A percentile compares a stretch with the other conserved stretches of the same genome.
These are phyloP conservation scores for Flammula alnicola DNA, from an alignment of 1,284 basidiomycete species.

Conservation along the genomic window DNA sequence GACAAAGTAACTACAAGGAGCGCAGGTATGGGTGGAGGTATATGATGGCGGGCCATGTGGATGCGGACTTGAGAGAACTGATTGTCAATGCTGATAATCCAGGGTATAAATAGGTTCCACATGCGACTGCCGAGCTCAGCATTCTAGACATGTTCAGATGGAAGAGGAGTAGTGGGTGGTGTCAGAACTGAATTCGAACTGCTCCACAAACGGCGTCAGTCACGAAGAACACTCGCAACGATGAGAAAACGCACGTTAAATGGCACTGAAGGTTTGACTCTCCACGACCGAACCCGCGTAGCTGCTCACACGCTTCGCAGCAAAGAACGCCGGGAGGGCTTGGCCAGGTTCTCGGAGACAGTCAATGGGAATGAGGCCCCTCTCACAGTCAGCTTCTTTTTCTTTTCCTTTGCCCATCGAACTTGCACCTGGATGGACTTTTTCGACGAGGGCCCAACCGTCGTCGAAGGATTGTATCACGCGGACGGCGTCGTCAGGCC, in stretches of 20 bases:
- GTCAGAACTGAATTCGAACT: too few relatives aligned
- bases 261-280: too few relatives aligned
- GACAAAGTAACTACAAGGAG: too few relatives aligned
- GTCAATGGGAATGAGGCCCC: slow-evolving; percentile 60
- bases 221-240: not conserved
- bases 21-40: too few relatives aligned
- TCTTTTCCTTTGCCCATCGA: slow-evolving; percentile 26
- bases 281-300: slow-evolving; percentile 25
- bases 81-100: too few relatives aligned
- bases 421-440: slow-evolving; percentile 34
- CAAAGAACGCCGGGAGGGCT: slow-evolving; percentile 54
- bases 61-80: too few relatives aligned
- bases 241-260: not conserved
- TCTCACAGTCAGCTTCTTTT: slow-evolving; percentile 10
- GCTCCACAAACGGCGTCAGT: too few relatives aligned
- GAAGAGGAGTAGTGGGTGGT: too few relatives aligned
- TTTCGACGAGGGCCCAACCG: slow-evolving; percentile 66
- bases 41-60: too few relatives aligned
- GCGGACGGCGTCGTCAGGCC: slow-evolving; percentile 54
- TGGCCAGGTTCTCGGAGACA: slow-evolving; percentile 56
- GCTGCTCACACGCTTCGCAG: slow-evolving; percentile 52
- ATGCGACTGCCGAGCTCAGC: too few relatives aligned
- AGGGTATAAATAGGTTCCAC: too few relatives aligned
- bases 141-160: too few relatives aligned
- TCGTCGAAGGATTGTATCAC: slow-evolving; percentile 64